Evolutionary conservation across 2,329 filamentous ascomycete genomes (phyloP).

Genomic region (Orbilia blumenaviensis): DNA sequence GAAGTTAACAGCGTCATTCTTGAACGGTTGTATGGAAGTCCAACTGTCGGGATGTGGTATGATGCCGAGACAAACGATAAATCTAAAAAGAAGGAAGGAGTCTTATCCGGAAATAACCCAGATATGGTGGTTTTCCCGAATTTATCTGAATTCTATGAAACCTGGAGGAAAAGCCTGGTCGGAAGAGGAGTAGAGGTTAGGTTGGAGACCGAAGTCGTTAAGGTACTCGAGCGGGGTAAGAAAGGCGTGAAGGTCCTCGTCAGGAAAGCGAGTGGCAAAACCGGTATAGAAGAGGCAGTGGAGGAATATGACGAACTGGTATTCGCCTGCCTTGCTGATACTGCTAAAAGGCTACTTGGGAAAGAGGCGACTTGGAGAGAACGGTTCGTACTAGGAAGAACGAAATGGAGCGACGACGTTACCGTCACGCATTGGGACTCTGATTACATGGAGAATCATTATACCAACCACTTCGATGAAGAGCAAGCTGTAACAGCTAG

Average conservation of each 20-base stretch:
- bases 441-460: slow-evolving; percentile 73
- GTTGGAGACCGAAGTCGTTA: slow-evolving; percentile 68
- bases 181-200: slow-evolving; percentile 68
- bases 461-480: slow-evolving; percentile 70
- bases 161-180: slow-evolving; percentile 68
- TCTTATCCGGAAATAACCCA: slow-evolving; percentile 66
- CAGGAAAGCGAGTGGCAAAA: slow-evolving; percentile 59
- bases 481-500: slow-evolving; percentile 62
- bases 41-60: slow-evolving; percentile 71
- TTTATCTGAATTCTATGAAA: slow-evolving; percentile 70
- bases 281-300: slow-evolving; percentile 39
- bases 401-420: slow-evolving; percentile 75
- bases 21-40: slow-evolving; percentile 66
- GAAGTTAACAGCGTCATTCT: slow-evolving; percentile 76
- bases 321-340: slow-evolving; percentile 72
- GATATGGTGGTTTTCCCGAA: slow-evolving; percentile 75
- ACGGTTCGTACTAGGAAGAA: slow-evolving; percentile 74
- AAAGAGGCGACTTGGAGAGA: slow-evolving; percentile 70
- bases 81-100: slow-evolving; percentile 24
- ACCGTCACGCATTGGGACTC: slow-evolving; percentile 75
- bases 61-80: slow-evolving; percentile 56
- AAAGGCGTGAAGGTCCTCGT: slow-evolving; percentile 66
- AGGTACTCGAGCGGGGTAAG: slow-evolving; percentile 66
- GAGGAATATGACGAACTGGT: slow-evolving; percentile 73
- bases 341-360: slow-evolving; percentile 70